Evolutionary conservation across 768 basidiomycete species (phyloP).

Genomic region (Lactarius tabidus): DNA sequence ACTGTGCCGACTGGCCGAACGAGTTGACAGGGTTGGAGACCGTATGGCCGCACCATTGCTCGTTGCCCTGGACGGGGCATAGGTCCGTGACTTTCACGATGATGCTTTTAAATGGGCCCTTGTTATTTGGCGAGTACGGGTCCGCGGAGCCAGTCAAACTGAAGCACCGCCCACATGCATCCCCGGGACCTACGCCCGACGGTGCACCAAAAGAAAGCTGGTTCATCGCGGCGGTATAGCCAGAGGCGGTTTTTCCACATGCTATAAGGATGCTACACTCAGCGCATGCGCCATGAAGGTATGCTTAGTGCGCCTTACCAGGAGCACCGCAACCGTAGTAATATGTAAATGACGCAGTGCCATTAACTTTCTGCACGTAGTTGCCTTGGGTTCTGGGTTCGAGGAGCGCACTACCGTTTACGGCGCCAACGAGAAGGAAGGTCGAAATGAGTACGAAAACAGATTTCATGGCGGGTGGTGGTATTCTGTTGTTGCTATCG

Average conservation of each 20-base stretch:
- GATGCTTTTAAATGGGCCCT: conserved; percentile 52
- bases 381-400: conserved; percentile 39
- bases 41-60: conserved; percentile 55
- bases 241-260: conserved; percentile 48
- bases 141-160: conserved; percentile 54
- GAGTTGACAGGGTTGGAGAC: conserved; percentile 40
- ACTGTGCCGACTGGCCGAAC: conserved; percentile 48
- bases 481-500: conserved; percentile 18
- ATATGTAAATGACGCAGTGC: conserved; percentile 51
- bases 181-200: conserved; percentile 51
- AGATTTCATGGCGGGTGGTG: conserved; percentile 1
- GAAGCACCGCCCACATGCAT: conserved; percentile 63
- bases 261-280: conserved; percentile 31
- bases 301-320: conserved; percentile 33
- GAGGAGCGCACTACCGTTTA: not conserved
- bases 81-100: conserved; percentile 48
- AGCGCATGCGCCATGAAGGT: not conserved
- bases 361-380: conserved; percentile 51
- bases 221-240: conserved; percentile 54
- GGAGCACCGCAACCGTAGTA: conserved; percentile 52
- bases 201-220: conserved; percentile 52
- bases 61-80: conserved; percentile 46
- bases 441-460: not conserved
- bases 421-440: not conserved
- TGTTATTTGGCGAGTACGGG: conserved; percentile 48